Evolutionary conservation across 177 flowering plant species (phyloP).

Genomic region (Vitis hybrid): DNA sequence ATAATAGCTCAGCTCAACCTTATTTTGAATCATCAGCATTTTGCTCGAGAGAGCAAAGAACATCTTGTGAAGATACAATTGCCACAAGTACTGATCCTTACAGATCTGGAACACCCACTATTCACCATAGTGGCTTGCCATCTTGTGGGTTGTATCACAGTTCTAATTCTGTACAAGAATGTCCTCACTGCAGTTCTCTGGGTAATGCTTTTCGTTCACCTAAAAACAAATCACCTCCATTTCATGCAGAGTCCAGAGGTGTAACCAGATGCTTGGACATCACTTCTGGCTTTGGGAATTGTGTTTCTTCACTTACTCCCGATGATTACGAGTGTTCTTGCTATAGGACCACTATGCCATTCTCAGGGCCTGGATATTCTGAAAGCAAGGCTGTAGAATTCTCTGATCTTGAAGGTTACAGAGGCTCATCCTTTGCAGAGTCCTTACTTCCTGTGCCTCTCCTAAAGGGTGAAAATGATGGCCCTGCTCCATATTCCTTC

Average conservation of each 20-base stretch:
- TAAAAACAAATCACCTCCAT: background rate
- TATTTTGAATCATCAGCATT: no score
- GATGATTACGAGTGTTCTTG: background rate
- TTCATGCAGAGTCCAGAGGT: no score
- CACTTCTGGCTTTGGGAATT: background rate
- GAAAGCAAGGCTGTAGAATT: background rate
- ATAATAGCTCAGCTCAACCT: background rate
- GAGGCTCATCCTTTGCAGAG: background rate
- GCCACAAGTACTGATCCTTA: constrained; percentile 9
- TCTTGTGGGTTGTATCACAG: background rate
- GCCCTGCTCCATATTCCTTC: background rate
- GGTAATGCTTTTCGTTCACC: background rate
- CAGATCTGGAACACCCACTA: constrained; percentile 10
- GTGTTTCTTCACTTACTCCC: background rate
- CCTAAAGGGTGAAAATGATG: background rate
- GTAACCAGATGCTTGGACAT: background rate
- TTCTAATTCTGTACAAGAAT: constrained; percentile 1
- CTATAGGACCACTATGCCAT: background rate
- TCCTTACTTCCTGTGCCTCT: constrained; percentile 1
- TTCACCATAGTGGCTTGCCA: background rate
- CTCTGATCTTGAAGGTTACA: background rate
- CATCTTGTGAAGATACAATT: constrained; percentile 16
- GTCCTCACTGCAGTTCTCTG: background rate
- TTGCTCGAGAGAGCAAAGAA: background rate
- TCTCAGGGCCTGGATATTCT: background rate